Base-by-base conservation (phyloP, 1,139 yeast species). In the Suhomyces panamericanus region DNA sequence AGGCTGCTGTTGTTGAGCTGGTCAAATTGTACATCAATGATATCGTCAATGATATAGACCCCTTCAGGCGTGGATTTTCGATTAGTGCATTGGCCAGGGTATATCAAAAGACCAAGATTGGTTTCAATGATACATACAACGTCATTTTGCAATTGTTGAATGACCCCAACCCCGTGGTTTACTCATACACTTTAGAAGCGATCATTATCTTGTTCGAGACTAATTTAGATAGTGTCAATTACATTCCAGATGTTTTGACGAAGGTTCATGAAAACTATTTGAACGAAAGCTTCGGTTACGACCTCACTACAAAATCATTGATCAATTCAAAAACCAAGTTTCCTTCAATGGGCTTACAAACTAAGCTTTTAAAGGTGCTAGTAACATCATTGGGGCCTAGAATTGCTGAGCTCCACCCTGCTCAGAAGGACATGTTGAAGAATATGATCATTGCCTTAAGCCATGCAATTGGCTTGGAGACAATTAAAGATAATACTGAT, bases 101-200 rank as follows among this genome's bases (percentile, higher is more conserved):
- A 31, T 80, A 80, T 51, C 73, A 77, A n/a, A 50, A 56, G 37
- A 58, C 69, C 2, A 66, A 63, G 16, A 32, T 52, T 26, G 75
- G 74, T 1, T 68, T 69, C 41, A 55, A 50, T 26, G 73, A 69
- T 24, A 77, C 85, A 11, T 71, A 77, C 47, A 82, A 82, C 33
- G 81, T 88, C 5, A 60, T 84, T 9, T 63, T 75, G 14, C 85
- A 87, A 17, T 69, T 91, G 37, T 66, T 86, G 3, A 69, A 69
- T 32, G 98, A 91, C 63, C 95, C 96, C 0, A 93, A 91, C 58
- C 96, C 96, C 0, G 69, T 80, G 3, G 90, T 93, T 12, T 90
- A 87, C 58, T 76, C 79, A 46, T 85, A 88, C 73, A 76, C 95
- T 0, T 61, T 90, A 49, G 77, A 77, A 42, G 78, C 95, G 0